phyloP scores from a whole-genome alignment of 768 basidiomycete species.

The Lanmaoa pseudosensibilis region DNA sequence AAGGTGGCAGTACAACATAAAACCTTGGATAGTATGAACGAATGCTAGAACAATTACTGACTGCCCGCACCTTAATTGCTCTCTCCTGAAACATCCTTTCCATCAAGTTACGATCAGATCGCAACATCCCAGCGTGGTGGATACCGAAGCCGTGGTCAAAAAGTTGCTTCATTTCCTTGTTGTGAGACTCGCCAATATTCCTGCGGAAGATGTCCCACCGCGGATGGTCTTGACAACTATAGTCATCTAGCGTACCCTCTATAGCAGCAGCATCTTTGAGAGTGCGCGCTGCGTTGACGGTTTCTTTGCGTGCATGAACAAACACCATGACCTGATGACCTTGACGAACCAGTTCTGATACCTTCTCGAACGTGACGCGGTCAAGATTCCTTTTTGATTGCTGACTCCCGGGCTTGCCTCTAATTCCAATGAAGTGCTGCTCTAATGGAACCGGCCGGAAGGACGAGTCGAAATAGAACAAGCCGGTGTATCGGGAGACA shows the following conservation, averaged over 20 bases:
- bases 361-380: conserved; percentile 84
- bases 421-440: conserved; percentile 94
- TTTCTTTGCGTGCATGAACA: conserved; percentile 97
- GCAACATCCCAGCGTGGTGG: conserved; percentile 97
- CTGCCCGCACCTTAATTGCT: conserved; percentile 75
- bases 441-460: conserved; percentile 96
- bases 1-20: conserved; percentile 97
- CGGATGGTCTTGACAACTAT: conserved; percentile 80
- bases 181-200: conserved; percentile 77
- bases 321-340: conserved; percentile 99
- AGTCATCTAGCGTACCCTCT: conserved; percentile 74
- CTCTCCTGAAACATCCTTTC: conserved; percentile 90
- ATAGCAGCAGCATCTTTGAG: conserved; percentile 73
- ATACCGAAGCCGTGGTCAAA: conserved; percentile 94
- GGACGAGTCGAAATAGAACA: conserved; percentile 98
- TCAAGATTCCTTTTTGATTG: conserved; percentile 85
- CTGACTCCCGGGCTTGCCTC: conserved; percentile 78
- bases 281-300: conserved; percentile 84
- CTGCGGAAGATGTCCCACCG: conserved; percentile 74
- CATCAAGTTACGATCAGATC: conserved; percentile 92
- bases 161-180: conserved; percentile 95
- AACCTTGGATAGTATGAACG: conserved; percentile 53
- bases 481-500: conserved; percentile 79
- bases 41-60: neutral
- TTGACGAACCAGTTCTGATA: conserved; percentile 79